These are phyloP conservation scores for Pseudocercospora ulei DNA, from an alignment of 2,329 filamentous ascomycete species.

Conservation along the genomic window DNA sequence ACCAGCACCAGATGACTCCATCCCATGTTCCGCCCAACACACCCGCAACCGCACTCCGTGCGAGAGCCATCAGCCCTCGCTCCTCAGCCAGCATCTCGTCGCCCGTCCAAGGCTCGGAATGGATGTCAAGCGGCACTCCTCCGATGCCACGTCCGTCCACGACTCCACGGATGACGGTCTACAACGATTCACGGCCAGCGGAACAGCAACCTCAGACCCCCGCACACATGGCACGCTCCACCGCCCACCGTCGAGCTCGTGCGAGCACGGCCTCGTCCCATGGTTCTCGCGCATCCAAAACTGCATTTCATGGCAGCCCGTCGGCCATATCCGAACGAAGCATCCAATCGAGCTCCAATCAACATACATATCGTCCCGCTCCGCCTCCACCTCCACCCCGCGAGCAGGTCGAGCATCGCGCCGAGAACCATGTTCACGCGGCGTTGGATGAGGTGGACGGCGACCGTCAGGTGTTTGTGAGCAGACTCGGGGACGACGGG, in stretches of 20 bases:
- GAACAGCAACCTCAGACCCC: constrained; percentile 32
- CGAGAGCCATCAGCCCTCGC: constrained; percentile 2
- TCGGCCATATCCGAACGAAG: not conserved
- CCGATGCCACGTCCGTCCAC: constrained; percentile 8
- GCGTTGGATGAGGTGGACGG: constrained; percentile 22
- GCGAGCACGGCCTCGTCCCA: constrained; percentile 15
- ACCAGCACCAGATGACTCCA: not conserved
- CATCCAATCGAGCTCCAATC: constrained; percentile 12
- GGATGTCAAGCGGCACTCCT: constrained; percentile 3
- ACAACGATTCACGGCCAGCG: constrained; percentile 29
- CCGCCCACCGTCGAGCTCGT: constrained; percentile 16
- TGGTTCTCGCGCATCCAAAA: not conserved
- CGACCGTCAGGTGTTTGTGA: constrained; percentile 23
- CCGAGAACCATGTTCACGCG: constrained; percentile 26
- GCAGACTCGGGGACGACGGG: constrained; percentile 20
- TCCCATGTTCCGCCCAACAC: constrained; percentile 1
- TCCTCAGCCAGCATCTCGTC: not conserved
- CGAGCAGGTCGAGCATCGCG: not conserved
- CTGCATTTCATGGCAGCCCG: not conserved
- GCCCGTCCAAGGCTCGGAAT: constrained; percentile 2
- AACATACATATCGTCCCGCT: constrained; percentile 16
- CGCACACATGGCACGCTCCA: constrained; percentile 26
- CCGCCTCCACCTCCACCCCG: constrained; percentile 6
- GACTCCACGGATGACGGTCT: constrained; percentile 26
- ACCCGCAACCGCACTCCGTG: constrained; percentile 3